Conservation (phyloP, 306 rosid genomes). For the Dryas drummondii region DNA sequence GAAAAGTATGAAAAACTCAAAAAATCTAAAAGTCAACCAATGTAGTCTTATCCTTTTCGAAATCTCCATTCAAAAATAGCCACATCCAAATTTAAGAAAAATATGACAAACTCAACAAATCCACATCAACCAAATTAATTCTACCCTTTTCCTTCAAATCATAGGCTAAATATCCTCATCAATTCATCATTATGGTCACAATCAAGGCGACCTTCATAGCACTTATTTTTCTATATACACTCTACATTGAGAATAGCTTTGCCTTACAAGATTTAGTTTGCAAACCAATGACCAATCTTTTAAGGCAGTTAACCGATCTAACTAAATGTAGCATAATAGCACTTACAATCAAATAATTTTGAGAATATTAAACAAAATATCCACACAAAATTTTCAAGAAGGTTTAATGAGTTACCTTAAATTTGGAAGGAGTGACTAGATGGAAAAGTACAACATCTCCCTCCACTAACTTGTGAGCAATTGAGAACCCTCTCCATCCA, state of each 20-base stretch:
- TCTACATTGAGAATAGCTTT: not conserved
- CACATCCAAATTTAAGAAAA: not conserved
- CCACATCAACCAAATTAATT: not conserved
- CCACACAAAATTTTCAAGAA: not conserved
- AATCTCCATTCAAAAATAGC: not conserved
- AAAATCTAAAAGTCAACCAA: not conserved
- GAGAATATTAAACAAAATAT: not conserved
- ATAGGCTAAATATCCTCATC: not conserved
- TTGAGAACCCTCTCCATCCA: constrained; percentile 58
- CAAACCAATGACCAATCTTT: not conserved
- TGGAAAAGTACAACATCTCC: constrained; percentile 45
- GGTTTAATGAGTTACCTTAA: constrained; percentile 41
- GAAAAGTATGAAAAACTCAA: not conserved
- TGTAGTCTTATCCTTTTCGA: not conserved
- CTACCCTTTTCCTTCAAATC: not conserved
- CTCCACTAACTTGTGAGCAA: constrained; percentile 30
- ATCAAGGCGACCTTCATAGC: not conserved
- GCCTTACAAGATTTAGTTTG: not conserved
- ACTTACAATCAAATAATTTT: not conserved
- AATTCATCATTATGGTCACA: not conserved
- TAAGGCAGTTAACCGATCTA: not conserved
- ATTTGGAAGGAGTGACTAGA: constrained; percentile 31
- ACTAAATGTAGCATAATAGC: not conserved
- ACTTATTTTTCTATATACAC: not conserved
- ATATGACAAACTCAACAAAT: not conserved